A percentile compares a stretch with the other conserved stretches of the same genome.
phyloP scores from a whole-genome alignment of 2,329 filamentous ascomycete genomes.

The Penicillium sp. region DNA sequence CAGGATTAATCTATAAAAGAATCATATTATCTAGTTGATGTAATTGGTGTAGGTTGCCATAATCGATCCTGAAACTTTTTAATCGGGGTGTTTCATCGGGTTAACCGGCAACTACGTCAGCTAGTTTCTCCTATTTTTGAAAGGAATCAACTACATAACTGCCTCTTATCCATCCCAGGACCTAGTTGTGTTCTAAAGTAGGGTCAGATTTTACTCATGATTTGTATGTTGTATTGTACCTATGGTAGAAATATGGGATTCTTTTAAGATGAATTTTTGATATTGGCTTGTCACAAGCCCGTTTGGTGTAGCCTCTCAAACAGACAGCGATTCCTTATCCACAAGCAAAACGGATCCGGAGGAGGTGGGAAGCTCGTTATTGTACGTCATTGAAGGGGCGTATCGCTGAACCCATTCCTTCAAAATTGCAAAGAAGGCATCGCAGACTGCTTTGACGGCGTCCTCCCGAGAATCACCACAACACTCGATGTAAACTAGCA shows the following conservation, averaged over 20 bases:
- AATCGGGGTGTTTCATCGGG: no score
- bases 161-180: background rate
- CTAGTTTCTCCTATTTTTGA: no score
- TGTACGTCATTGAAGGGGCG: constrained; percentile 44
- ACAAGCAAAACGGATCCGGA: constrained; percentile 41
- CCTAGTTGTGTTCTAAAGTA: background rate
- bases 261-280: background rate
- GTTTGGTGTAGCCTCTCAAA: background rate
- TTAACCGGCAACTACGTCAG: no score
- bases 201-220: background rate
- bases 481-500: constrained; percentile 49
- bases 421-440: constrained; percentile 41
- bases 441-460: constrained; percentile 43
- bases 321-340: constrained; percentile 16
- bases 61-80: no score
- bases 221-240: background rate
- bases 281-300: background rate
- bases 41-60: no score
- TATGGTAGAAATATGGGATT: background rate
- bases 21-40: no score
- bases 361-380: constrained; percentile 41
- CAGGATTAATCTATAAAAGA: no score
- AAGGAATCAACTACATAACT: background rate
- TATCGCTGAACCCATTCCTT: constrained; percentile 46
- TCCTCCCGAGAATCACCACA: constrained; percentile 42